Evolutionary conservation across 495 filamentous ascomycete genomes (phyloP), one percentile per base, ranked within the genome.

Genomic region (Neurospora sp.): DNA sequence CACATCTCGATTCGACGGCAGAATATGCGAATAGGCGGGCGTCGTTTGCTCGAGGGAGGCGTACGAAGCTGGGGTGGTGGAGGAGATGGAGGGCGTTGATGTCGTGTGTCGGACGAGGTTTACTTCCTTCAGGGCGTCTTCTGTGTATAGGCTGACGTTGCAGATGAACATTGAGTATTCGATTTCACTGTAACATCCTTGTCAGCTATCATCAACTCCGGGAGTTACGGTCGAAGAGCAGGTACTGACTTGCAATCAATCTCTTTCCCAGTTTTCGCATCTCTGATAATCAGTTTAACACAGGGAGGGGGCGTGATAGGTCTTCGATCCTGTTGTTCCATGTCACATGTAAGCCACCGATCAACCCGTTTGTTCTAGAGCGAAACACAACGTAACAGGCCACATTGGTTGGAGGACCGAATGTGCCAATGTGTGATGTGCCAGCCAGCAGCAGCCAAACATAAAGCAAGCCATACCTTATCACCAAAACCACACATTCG

Each of bases 401-500:
- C 0, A 37, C 53, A 65, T 4, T 65, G 53, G 53, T 65, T 65
- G 53, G 53, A 16, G 14, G 14, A 16, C 22, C 22, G 7, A 35
- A 65, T 16, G 22, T 65, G 53, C 27, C 27, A 35, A 18, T 65
- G 27, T 35, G 53, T 27, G 1, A 65, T 65, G 53, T 35, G 53
- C 53, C 53, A 65, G 27, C 53, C 53, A 65, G 53, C 53, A 65
- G 45, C 27, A 35, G 53, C 12, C 16, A 59, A 10, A 20, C 2
- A 14, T 39, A 38, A 38, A 27, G 53, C 40, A 59, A 35, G 42
- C 40, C 74, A 76, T 78, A 97, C 94, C 88, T 99, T 99, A 82
- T 99, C 96, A 71, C 96, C 96, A 85, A 98, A 99, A 2, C 96
- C 96, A 85, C 96, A 99, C 96, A 99, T 99, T 69, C 96, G 92